Evolutionary conservation across 129 eudicot genomes (phyloP).

Genomic region (Rutidosis leptorrhynchoides): DNA sequence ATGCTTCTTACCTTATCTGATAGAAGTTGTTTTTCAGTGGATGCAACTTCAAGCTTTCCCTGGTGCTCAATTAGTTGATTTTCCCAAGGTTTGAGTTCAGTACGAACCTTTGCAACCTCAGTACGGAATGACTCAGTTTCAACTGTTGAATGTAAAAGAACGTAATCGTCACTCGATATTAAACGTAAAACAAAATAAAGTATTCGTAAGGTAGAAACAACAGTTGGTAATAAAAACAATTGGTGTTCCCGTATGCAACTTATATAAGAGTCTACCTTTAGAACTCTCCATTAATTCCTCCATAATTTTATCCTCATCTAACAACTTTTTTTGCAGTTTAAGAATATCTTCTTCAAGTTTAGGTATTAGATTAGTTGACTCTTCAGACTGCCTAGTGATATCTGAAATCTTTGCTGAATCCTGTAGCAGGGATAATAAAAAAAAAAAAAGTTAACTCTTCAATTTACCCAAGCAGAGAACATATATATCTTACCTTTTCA

Average conservation of each 20-base stretch:
- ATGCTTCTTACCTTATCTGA: slow-evolving; percentile 57
- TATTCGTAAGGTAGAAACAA: too few species aligned
- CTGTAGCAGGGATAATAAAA: slow-evolving; percentile 36
- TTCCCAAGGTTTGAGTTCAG: slow-evolving; percentile 92
- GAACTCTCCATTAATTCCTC: slow-evolving; percentile 78
- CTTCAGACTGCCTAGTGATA: slow-evolving; percentile 64
- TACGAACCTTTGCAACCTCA: slow-evolving; percentile 72
- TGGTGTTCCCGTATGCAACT: neutral
- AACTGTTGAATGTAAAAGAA: slow-evolving; percentile 30
- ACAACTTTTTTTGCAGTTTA: slow-evolving; percentile 55
- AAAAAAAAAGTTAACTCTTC: slow-evolving; percentile 12
- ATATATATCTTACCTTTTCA: slow-evolving; percentile 56
- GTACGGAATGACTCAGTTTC: slow-evolving; percentile 77
- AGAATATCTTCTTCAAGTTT: slow-evolving; percentile 74
- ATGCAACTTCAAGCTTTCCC: slow-evolving; percentile 89
- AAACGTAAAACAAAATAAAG: neutral
- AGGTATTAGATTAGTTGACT: slow-evolving; percentile 61
- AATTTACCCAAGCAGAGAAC: slow-evolving; percentile 4
- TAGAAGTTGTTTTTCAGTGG: slow-evolving; percentile 62
- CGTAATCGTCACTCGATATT: neutral
- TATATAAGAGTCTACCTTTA: slow-evolving; percentile 49
- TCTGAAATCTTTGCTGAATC: slow-evolving; percentile 65
- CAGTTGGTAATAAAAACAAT: neutral
- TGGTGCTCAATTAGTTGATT: slow-evolving; percentile 75
- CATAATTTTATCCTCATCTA: slow-evolving; percentile 68